Base-by-base conservation (phyloP, 2,329 filamentous ascomycete genomes). In the Xylaria hypoxylon region DNA sequence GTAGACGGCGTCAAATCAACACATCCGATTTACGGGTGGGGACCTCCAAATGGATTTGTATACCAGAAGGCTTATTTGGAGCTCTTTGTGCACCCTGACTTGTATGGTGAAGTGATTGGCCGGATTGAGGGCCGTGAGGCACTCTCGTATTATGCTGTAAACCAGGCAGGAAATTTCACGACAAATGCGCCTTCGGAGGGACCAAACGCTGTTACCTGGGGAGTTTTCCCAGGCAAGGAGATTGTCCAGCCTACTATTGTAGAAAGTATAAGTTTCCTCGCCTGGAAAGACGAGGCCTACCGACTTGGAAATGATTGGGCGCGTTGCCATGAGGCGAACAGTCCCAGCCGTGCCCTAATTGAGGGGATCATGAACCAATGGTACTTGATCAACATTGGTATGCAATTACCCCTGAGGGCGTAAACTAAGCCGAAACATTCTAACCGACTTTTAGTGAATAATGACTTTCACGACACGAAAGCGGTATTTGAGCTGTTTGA, bases 211-310 rank as follows among this genome's bases (percentile, higher is more conserved):
- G 92, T 99, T 56, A 99, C 96, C 1, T 99, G 96, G 96, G 96
- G 96, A 80, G 96, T 99, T 38, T 99, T 98, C 83, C 95, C 96
- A 0, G 96, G 96, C 65, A 97, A 98, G 79, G 96, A 99, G 80
- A 97, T 99, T 77, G 94, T 99, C n/a, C 96, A 99, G 80, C 96
- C 96, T 15, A 99, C 96, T n/a, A 97, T 99, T 74, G 96, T 99
- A 59, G 96, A 99, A 82, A 96, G 93, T 19, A 91, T 99, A 78
- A 97, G 93, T 78, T 99, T 99, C 86, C 84, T 99, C 60, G 96
- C 96, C 2, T 99, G 96, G 96, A 97, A 97, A 81, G 96, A 99
- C 73, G 96, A 99, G 80, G 96, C 97, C 17, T 99, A 94, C 84
- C 89, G 92, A 68, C 86, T 99, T 10, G 96, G 96, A 61, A 87